A percentile compares a stretch with the other conserved stretches of the same genome.
Conservation (phyloP, 2,329 filamentous ascomycete species). For the Colletotrichum somersetense region DNA sequence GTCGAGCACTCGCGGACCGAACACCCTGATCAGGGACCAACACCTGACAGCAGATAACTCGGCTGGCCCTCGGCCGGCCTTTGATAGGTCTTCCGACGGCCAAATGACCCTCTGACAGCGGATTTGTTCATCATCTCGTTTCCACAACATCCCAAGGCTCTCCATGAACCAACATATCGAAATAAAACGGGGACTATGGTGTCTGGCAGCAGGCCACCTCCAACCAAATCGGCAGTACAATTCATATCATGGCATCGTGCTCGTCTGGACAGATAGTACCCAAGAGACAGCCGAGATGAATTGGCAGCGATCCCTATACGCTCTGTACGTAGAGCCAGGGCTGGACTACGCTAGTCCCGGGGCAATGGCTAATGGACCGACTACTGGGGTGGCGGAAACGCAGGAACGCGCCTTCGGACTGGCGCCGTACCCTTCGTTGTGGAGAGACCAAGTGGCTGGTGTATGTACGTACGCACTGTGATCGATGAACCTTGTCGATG, state of each 20-base stretch:
- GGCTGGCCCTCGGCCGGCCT: not conserved
- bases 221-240: slow-evolving; percentile 15
- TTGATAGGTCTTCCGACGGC: not conserved
- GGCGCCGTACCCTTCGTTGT: slow-evolving; percentile 9
- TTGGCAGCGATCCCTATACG: slow-evolving; percentile 1
- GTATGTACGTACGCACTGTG: slow-evolving; percentile 7
- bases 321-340: slow-evolving; percentile 2
- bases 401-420: slow-evolving; percentile 22
- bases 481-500: slow-evolving; percentile 10
- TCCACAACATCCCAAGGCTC: slow-evolving; percentile 12
- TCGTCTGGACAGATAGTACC: slow-evolving; percentile 2
- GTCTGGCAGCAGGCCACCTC: not conserved
- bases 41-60: not conserved
- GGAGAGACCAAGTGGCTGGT: slow-evolving; percentile 6
- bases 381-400: slow-evolving; percentile 7
- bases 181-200: slow-evolving; percentile 6
- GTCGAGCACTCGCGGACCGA: not conserved
- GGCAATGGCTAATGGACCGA: slow-evolving; percentile 2
- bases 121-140: slow-evolving; percentile 17
- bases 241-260: not conserved
- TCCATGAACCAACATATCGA: not conserved
- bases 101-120: not conserved
- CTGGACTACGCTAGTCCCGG: not conserved
- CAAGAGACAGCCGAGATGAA: slow-evolving; percentile 28
- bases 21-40: not conserved